Conservation (phyloP, 257 asterid genomes). For the Vinca minor region DNA sequence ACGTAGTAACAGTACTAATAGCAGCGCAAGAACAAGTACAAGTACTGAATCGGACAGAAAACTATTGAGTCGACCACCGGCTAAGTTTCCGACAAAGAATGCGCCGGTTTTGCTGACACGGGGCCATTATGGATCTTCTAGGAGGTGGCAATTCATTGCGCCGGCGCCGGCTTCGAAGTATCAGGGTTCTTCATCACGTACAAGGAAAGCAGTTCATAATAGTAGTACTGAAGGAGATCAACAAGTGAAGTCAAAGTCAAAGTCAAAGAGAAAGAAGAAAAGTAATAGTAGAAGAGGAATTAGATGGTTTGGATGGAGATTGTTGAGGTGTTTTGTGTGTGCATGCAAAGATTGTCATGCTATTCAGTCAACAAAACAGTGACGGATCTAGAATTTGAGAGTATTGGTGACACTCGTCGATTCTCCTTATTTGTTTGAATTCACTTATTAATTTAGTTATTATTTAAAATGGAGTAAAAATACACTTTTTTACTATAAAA, state of each 20-base stretch:
- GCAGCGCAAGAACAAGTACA: constrained; percentile 68
- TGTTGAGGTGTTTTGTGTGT: constrained; percentile 42
- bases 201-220: no score
- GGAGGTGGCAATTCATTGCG: constrained; percentile 62
- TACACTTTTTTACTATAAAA: no score
- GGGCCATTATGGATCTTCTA: constrained; percentile 33
- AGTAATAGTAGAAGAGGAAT: constrained; percentile 16
- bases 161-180: constrained; percentile 48
- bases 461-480: no score
- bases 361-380: constrained; percentile 43
- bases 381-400: no score
- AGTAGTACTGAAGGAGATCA: not conserved
- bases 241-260: constrained; percentile 16
- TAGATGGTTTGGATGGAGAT: constrained; percentile 39
- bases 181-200: constrained; percentile 30
- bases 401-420: no score
- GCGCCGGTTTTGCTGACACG: constrained; percentile 19
- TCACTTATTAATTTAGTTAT: no score
- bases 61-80: constrained; percentile 3
- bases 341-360: constrained; percentile 83
- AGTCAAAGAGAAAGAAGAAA: constrained; percentile 17
- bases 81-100: not conserved
- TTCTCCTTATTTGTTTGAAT: no score
- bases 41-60: no score
- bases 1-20: constrained; percentile 67